Evolutionary conservation across 1,284 basidiomycete genomes (phyloP).

Genomic region (Thecaphora thlaspeos): DNA sequence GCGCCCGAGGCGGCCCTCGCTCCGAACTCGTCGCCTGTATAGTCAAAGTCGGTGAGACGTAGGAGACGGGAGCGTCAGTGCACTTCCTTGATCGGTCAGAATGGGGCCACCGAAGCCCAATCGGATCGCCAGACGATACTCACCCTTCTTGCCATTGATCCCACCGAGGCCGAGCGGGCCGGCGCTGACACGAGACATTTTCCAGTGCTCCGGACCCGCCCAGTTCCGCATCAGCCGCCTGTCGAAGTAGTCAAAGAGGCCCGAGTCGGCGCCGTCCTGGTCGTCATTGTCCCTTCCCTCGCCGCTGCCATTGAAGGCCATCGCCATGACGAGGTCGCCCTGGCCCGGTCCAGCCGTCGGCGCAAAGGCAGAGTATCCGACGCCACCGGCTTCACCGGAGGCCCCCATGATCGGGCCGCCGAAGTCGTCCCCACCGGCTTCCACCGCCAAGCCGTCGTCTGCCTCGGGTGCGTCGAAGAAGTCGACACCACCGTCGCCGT

Average conservation of each 20-base stretch:
- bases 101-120: too few species aligned
- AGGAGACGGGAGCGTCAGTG: too few species aligned
- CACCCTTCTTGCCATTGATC: slow-evolving; percentile 12
- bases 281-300: slow-evolving; percentile 24
- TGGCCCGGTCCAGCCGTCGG: slow-evolving; percentile 55
- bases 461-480: slow-evolving; percentile 57
- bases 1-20: neutral
- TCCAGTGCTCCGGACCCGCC: slow-evolving; percentile 99
- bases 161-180: slow-evolving; percentile 20
- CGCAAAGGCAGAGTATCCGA: slow-evolving; percentile 28
- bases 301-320: slow-evolving; percentile 62
- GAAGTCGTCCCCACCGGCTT: too few species aligned
- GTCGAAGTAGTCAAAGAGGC: slow-evolving; percentile 85
- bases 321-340: slow-evolving; percentile 74
- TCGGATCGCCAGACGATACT: too few species aligned
- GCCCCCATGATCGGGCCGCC: slow-evolving; percentile 23
- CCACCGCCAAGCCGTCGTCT: slow-evolving; percentile 11
- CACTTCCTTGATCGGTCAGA: too few species aligned
- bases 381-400: too few species aligned
- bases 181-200: slow-evolving; percentile 62
- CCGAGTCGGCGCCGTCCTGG: slow-evolving; percentile 10
- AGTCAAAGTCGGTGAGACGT: too few species aligned
- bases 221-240: slow-evolving; percentile 85
- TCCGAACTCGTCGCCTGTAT: too few species aligned
- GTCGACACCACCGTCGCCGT: slow-evolving; percentile 59